phyloP scores from a whole-genome alignment of 441 rosid species.

The Viola pubescens region DNA sequence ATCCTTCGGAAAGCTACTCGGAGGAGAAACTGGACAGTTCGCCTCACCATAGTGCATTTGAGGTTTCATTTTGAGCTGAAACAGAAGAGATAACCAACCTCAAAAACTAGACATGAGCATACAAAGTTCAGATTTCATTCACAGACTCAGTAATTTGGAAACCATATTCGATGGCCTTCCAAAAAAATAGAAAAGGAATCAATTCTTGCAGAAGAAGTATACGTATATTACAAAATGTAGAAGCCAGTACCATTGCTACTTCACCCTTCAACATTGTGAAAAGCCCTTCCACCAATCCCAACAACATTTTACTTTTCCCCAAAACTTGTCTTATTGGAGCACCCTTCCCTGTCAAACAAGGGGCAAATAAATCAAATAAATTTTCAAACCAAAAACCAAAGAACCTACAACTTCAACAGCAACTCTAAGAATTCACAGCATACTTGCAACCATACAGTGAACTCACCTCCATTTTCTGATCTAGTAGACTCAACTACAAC shows the following conservation, averaged over 20 bases:
- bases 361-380: conserved; percentile 5
- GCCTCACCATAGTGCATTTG: conserved; percentile 87
- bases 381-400: not conserved
- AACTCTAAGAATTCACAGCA: not conserved
- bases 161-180: not conserved
- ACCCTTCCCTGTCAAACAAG: conserved; percentile 59
- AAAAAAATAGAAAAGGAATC: not conserved
- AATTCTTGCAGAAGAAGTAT: not conserved
- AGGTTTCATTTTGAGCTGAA: conserved; percentile 94
- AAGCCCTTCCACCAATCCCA: conserved; percentile 88
- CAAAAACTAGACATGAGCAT: conserved; percentile 1
- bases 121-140: not conserved
- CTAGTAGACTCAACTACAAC: conserved; percentile 72
- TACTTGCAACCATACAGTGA: not conserved
- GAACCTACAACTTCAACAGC: not conserved
- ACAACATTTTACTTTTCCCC: conserved; percentile 85
- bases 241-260: conserved; percentile 74
- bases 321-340: conserved; percentile 58
- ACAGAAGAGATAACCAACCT: conserved; percentile 11
- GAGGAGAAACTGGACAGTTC: conserved; percentile 71
- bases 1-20: conserved; percentile 68
- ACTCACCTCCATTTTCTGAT: conserved; percentile 75
- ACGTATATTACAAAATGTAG: not conserved
- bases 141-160: not conserved
- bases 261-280: conserved; percentile 92